Evolutionary conservation across 2,329 filamentous ascomycete species (phyloP), one percentile per base, ranked within the genome.

Genomic region (Colletotrichum costaricense): DNA sequence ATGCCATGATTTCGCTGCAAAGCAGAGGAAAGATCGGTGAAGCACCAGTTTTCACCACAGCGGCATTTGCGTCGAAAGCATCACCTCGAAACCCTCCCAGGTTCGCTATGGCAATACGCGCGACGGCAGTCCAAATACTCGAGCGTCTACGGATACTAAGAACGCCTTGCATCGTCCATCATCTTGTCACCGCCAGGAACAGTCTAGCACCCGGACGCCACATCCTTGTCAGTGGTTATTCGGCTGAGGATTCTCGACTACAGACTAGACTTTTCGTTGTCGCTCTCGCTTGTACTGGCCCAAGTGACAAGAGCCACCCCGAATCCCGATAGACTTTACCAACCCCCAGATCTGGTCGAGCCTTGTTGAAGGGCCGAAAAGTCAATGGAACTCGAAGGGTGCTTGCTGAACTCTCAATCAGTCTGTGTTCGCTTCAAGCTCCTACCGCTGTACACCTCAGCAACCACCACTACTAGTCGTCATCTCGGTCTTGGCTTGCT

Each of bases 101-200:
- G 35, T 3, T 54, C 49, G 14, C 38, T n/a, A 19, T 49, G 12
- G 38, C 33, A 57, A 28, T 22, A 57, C 14, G 11, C 22, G n/a
- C 63, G 16, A 22, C 28, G 52, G 9, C 42, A 49, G 42, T 19
- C n/a, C 22, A 8, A 1, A 33, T 28, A 42, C 52, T 56, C 19
- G 19, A 66, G 33, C 35, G 26, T 49, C 49, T 62, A n/a, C n/a
- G n/a, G n/a, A n/a, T n/a, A 49, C 58, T 42, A 33, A 38, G 52
- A 64, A 59, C 54, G 38, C 64, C 64, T 68, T 46, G 58, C 56
- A 42, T 65, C 16, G 67, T 42, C 65, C 59, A 46, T 69, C 46
- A 55, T 70, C 54, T 38, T 64, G 59, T 69, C 42, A 49, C 52
- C 30, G 54, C 56, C 70, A 70, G 70, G 60, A 62, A 73, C 59